Percentiles rank a stretch among this genome's conserved stretches.
Conservation (phyloP, 106 monocot species). For the Platanthera guangdongensis region DNA sequence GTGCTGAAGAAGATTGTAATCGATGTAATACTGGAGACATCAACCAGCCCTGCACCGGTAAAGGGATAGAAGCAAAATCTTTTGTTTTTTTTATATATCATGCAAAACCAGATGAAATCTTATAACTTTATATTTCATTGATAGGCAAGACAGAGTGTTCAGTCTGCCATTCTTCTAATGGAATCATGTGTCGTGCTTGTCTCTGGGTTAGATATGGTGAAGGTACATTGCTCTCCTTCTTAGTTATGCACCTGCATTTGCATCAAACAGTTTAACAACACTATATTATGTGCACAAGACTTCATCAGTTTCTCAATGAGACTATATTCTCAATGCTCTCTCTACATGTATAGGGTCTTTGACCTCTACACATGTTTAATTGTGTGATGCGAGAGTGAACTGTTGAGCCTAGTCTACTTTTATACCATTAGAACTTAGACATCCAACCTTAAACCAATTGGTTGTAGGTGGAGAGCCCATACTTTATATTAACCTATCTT, state of each 20-base stretch:
- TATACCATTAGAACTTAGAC: too few species aligned
- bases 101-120: background rate
- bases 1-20: constrained; percentile 62
- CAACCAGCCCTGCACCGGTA: constrained; percentile 53
- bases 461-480: too few species aligned
- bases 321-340: too few species aligned
- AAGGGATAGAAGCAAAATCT: background rate
- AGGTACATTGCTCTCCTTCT: constrained; percentile 27
- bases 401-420: too few species aligned
- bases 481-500: too few species aligned
- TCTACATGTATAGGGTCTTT: too few species aligned
- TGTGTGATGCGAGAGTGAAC: too few species aligned
- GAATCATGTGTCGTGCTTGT: constrained; percentile 63
- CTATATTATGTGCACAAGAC: too few species aligned
- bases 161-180: constrained; percentile 51
- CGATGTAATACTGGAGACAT: constrained; percentile 38
- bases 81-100: background rate
- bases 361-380: too few species aligned
- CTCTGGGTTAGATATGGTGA: constrained; percentile 66
- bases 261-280: too few species aligned
- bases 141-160: constrained; percentile 69
- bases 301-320: too few species aligned
- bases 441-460: too few species aligned
- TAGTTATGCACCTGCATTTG: background rate
- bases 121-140: background rate